Evolutionary conservation across 176 grass and related monocot genomes (phyloP), one percentile per base, ranked within the genome.

Genomic region (Chrysopogon serrulatus): DNA sequence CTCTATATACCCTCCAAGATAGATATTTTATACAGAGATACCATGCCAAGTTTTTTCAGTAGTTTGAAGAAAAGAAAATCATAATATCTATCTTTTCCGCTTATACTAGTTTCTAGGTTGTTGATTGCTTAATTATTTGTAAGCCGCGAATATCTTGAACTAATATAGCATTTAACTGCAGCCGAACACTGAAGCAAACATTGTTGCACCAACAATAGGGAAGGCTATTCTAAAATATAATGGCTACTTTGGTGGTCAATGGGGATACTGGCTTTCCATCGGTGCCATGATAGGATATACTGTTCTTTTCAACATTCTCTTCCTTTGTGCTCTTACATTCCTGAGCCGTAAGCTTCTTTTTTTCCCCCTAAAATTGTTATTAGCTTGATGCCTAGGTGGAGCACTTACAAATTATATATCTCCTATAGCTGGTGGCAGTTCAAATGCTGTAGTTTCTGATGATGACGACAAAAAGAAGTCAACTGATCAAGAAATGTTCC

Each of bases 211-310:
- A 79, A 98, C 92, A 51, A 44, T 98, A 72, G 95, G 95, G 45
- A 84, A 76, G 56, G 95, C 95, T 68, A 68, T 95, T 88, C 84
- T 95, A 45, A 90, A 90, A 95, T 91, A 82, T 45, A 98, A 81
- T 93, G 92, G 82, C 45, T 77, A 77, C 33, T 95, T 98, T 90
- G 77, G 66, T 36, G 69, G 64, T 23, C 84, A 83, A 1, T 85
- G 88, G 41, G 94, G 92, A 23, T 98, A 80, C 78, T 98, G 95
- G 95, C 23, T 98, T 88, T 85, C 87, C 73, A 79, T 98, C 4
- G 92, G 85, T 61, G 92, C 88, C 14, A 47, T 98, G 27, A 23
- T 89, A 9, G 95, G 87, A 31, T 98, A 84, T 73, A 41, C 60
- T 54, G 66, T 93, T 80, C 21, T 98, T 59, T 95, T 95, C 88